Evolutionary conservation across 306 rosid species (phyloP).

Genomic region (Prunus padus): DNA sequence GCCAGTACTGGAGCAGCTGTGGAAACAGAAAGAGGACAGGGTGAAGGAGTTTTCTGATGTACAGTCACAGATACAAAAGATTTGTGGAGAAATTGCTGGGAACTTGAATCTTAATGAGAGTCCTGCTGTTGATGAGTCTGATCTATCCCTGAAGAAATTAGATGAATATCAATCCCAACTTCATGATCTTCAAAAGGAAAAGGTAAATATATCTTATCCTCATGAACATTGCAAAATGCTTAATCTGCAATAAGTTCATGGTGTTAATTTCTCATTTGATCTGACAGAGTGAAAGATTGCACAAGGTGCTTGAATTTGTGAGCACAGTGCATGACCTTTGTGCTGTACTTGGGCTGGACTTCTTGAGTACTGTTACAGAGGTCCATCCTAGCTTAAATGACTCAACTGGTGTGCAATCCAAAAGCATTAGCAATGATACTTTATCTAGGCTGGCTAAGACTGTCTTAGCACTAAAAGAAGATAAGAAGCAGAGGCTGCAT

Average conservation of each 20-base stretch:
- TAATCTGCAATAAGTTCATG: conserved; percentile 19
- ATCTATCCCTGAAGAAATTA: conserved; percentile 78
- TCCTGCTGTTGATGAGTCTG: conserved; percentile 71
- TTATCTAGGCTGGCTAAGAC: conserved; percentile 85
- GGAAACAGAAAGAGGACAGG: conserved; percentile 93
- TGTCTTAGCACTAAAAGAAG: conserved; percentile 63
- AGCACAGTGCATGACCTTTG: conserved; percentile 92
- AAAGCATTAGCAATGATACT: conserved; percentile 94
- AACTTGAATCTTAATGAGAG: conserved; percentile 49
- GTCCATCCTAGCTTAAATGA: conserved; percentile 98
- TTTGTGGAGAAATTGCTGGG: conserved; percentile 94
- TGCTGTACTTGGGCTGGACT: conserved; percentile 96
- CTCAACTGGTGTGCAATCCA: conserved; percentile 84
- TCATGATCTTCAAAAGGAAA: conserved; percentile 95
- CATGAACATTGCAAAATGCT: neutral
- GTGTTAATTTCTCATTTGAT: conserved; percentile 27
- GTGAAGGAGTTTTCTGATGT: conserved; percentile 82
- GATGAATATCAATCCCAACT: conserved; percentile 89
- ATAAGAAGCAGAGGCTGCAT: conserved; percentile 74
- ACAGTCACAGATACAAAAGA: conserved; percentile 84
- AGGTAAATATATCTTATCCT: conserved; percentile 45
- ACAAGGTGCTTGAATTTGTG: conserved; percentile 86
- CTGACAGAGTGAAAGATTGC: conserved; percentile 82
- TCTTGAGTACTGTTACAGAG: conserved; percentile 88
- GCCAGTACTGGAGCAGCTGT: conserved; percentile 76